These are phyloP conservation scores for Meira miltonrushii DNA, from an alignment of 1,284 basidiomycete genomes.

Conservation along the genomic window DNA sequence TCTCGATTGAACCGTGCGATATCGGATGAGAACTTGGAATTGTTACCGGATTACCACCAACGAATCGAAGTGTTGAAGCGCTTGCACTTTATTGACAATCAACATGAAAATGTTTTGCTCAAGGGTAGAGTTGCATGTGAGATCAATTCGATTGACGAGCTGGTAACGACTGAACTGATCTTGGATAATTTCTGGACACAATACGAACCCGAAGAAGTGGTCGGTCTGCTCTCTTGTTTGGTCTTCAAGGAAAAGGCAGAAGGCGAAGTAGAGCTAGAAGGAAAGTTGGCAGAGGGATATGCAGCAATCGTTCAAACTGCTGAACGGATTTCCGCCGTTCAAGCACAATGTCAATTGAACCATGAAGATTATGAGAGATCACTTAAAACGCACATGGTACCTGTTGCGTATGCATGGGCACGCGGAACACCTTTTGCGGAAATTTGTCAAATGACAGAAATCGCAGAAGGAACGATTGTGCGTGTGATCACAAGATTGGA, in stretches of 20 bases:
- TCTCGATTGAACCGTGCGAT: slow-evolving; percentile 57
- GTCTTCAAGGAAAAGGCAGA: slow-evolving; percentile 92
- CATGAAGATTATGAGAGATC: slow-evolving; percentile 32
- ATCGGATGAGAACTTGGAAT: slow-evolving; percentile 92
- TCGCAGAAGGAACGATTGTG: slow-evolving; percentile 94
- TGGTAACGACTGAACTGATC: slow-evolving; percentile 92
- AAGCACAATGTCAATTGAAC: slow-evolving; percentile 65
- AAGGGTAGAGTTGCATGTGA: slow-evolving; percentile 98
- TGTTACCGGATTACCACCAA: slow-evolving; percentile 95
- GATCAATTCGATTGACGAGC: slow-evolving; percentile 84
- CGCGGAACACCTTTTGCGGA: slow-evolving; percentile 96
- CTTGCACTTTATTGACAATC: slow-evolving; percentile 58
- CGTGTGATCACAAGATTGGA: slow-evolving; percentile 91
- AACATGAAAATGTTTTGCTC: slow-evolving; percentile 80
- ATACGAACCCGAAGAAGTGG: slow-evolving; percentile 91
- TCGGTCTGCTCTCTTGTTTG: slow-evolving; percentile 92
- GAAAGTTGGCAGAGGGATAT: slow-evolving; percentile 58
- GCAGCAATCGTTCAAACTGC: slow-evolving; percentile 73
- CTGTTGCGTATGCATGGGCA: slow-evolving; percentile 98
- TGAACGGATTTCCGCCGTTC: slow-evolving; percentile 74
- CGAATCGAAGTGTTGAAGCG: slow-evolving; percentile 84
- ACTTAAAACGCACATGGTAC: slow-evolving; percentile 65
- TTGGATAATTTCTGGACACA: slow-evolving; percentile 85
- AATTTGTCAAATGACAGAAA: slow-evolving; percentile 86
- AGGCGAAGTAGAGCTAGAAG: slow-evolving; percentile 42